Conservation (phyloP, 164 flowering plant genomes). For the Nelumbo lutea region DNA sequence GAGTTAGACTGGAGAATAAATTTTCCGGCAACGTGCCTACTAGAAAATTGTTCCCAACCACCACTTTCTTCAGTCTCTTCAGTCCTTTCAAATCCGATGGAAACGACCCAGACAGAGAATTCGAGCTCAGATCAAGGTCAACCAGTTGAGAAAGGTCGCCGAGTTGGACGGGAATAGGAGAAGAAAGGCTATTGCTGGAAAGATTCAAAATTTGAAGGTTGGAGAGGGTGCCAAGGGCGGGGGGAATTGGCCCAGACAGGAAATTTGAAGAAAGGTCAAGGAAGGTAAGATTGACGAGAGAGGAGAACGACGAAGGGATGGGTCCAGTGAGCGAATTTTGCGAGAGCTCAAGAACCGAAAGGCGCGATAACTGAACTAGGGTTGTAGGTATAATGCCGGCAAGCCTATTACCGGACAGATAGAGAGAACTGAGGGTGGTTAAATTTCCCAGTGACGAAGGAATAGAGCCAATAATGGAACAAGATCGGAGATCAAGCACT, state of each 20-base stretch:
- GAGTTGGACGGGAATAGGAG: slow-evolving; percentile 46
- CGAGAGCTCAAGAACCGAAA: slow-evolving; percentile 36
- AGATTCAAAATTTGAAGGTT: slow-evolving; percentile 41
- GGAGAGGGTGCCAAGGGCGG: slow-evolving; percentile 26
- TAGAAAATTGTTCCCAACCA: slow-evolving; percentile 32
- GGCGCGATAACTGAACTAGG: slow-evolving; percentile 20
- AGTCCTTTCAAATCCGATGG: slow-evolving; percentile 40
- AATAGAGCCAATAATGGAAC: slow-evolving; percentile 44
- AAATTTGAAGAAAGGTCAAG: slow-evolving; percentile 41
- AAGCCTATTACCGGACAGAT: slow-evolving; percentile 45
- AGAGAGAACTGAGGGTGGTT: slow-evolving; percentile 28
- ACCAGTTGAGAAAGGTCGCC: slow-evolving; percentile 46
- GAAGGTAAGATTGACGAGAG: slow-evolving; percentile 16
- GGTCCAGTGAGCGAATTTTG: slow-evolving; percentile 34
- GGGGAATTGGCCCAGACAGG: slow-evolving; percentile 51
- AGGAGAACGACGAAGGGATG: slow-evolving; percentile 29
- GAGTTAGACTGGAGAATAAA: slow-evolving; percentile 33
- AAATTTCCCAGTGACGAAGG: slow-evolving; percentile 47
- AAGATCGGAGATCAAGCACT: slow-evolving; percentile 64
- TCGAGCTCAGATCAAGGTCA: slow-evolving; percentile 58
- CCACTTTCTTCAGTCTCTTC: slow-evolving; percentile 43
- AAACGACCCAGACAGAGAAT: slow-evolving; percentile 53
- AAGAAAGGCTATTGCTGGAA: slow-evolving; percentile 44
- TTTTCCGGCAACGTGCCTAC: slow-evolving; percentile 38
- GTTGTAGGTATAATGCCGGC: slow-evolving; percentile 35